Base-by-base conservation (phyloP, 2,329 filamentous ascomycete species). In the Lachnellula hyalina region DNA sequence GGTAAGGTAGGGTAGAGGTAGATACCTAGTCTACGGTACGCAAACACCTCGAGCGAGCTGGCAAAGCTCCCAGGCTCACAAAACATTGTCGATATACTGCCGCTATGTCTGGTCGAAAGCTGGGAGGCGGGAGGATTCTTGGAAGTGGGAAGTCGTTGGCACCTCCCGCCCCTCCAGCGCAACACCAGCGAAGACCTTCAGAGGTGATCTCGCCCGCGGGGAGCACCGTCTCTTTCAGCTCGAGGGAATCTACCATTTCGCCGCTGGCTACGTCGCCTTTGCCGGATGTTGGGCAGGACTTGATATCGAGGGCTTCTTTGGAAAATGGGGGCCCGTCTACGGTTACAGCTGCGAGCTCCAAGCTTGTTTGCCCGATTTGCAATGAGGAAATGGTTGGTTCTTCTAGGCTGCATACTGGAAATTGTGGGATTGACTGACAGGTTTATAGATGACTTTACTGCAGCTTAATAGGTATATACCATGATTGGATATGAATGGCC, bases 321-420 rank as follows among this genome's bases (percentile, higher is more conserved):
- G 81, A 82, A 42, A 79, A 81, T 73, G 76, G 78, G 58, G 77
- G 77, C 41, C 73, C 76, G 65, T 75, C 75, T 46, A 72, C 74
- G 52, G 73, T 73, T 48, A 71, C 72, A 17, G 79, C 83, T 51
- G 75, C 83, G 53, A 82, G 80, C 62, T 82, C 82, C 61, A 82
- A 82, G 71, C 83, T 99, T 56, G 84, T 93, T 53, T 99, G 94
- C 71, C 94, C 94, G n/a, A 99, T 99, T 69, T 99, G 94, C 73
- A 91, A 86, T 64, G 95, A 97, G 74, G 92, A 96, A 72, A 99
- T 99, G 94, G 91, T 94, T 75, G 61, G 59, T 56, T 38, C 42
- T 35, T 48, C 47, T 21, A 23, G 25, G 35, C 44, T 46, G 47
- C 21, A 17, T 38, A 51, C 8, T 46, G 41, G 19, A 23, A 41